Evolutionary conservation across 2,329 filamentous ascomycete genomes (phyloP).

Genomic region (Zalaria sp.): DNA sequence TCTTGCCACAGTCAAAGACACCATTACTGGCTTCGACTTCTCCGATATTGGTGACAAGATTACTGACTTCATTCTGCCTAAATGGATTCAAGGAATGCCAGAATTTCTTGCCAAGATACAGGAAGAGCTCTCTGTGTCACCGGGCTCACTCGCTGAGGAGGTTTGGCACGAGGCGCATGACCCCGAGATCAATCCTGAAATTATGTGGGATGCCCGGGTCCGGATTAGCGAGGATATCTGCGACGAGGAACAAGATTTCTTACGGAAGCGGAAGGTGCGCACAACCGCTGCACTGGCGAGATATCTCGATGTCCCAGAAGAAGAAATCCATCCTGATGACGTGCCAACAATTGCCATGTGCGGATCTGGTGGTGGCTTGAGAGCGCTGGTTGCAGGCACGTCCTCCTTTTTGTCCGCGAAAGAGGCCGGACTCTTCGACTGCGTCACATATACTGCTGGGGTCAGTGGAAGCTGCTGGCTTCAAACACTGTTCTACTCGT

Average conservation of each 20-base stretch:
- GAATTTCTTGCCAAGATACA: slow-evolving; percentile 71
- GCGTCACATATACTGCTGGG: slow-evolving; percentile 85
- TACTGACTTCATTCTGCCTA: slow-evolving; percentile 48
- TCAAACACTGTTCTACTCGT: slow-evolving; percentile 74
- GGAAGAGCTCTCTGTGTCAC: slow-evolving; percentile 71
- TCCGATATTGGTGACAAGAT: slow-evolving; percentile 13
- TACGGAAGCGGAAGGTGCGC: slow-evolving; percentile 52
- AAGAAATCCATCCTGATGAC: slow-evolving; percentile 81
- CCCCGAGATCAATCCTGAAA: slow-evolving; percentile 71
- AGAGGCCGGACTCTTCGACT: slow-evolving; percentile 83
- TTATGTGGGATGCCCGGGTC: slow-evolving; percentile 66
- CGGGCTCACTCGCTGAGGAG: slow-evolving; percentile 78
- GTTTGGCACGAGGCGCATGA: slow-evolving; percentile 90
- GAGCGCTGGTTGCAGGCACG: slow-evolving; percentile 79
- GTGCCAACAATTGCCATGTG: slow-evolving; percentile 89
- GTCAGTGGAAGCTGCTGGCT: slow-evolving; percentile 96
- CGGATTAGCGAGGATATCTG: slow-evolving; percentile 72
- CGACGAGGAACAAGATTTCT: slow-evolving; percentile 65
- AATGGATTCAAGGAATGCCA: slow-evolving; percentile 68
- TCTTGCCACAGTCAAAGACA: slow-evolving; percentile 12
- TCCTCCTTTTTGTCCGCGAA: slow-evolving; percentile 75
- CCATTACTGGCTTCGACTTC: slow-evolving; percentile 15
- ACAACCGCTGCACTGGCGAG: slow-evolving; percentile 61
- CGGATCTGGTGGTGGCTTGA: slow-evolving; percentile 79
- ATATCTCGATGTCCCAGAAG: slow-evolving; percentile 66